Evolutionary conservation across 805 yeast species (phyloP), one percentile per base, ranked within the genome.

Genomic region (Starmera caribaea): DNA sequence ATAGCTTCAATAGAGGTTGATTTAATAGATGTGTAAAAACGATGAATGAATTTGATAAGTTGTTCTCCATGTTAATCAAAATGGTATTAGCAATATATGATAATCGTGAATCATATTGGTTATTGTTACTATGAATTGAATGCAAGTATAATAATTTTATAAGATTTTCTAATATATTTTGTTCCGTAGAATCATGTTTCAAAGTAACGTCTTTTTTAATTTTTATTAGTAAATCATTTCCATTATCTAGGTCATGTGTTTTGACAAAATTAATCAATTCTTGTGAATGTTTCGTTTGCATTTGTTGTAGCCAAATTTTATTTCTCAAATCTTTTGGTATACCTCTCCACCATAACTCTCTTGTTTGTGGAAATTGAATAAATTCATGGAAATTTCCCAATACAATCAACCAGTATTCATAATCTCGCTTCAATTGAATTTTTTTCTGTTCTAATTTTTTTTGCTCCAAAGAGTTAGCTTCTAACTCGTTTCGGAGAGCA

Each of bases 341-440:
- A 5, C 79, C 79, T 30, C 79, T 58, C 82, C 82, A 76, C 74
- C 79, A 74, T 28, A 76, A 54, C 43, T 75, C 79, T 35, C 79
- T 61, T 6, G 69, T 65, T 16, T 59, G 49, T 1, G 71, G 61
- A 12, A 57, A 50, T 39, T 59, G 55, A 16, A 71, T 52, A 34
- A 59, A 58, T 6, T 44, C 42, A 17, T 53, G 50, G 39, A 61
- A 66, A 37, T 65, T 53, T 8, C 67, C 63, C 5, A 68, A 42
- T 8, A 73, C 63, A 33, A 58, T 52, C 17, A 43, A 44, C 82
- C 82, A 77, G 8, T 50, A 51, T 1, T 42, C 38, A 2, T 47
- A 46, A 49, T 72, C 78, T 35, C 58, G 54, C 11, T 60, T 62
- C 21, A 58, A 59, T 31, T 59, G 62, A 9, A 54, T 60, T 4